Base-by-base conservation (phyloP, 352 stramenopile genomes). In the Phytopythium kandeliae region DNA sequence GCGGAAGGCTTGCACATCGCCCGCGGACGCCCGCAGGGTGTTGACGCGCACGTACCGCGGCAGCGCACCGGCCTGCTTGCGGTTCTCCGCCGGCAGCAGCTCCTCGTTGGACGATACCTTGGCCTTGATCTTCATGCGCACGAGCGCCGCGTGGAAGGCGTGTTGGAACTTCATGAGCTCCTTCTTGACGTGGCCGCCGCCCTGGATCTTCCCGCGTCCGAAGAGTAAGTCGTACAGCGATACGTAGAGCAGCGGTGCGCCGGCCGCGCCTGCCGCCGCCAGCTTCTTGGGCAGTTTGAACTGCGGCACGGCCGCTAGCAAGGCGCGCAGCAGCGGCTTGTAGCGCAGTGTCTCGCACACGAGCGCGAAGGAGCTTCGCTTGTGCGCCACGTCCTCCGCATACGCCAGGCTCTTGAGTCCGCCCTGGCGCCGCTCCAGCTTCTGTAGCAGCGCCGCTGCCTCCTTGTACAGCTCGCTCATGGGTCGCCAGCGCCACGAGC, bases 1-100 rank as follows among this genome's bases (percentile, higher is more conserved):
- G 19, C 67, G 67, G 51, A 89, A 89, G 28, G 62, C 61, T 11
- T 65, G 55, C 21, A 65, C 65, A 28, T 88, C 72, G 19, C 71
- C 76, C 3, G 60, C 24, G 0, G 65, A 65, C 35, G 78, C 75
- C 48, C 84, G 71, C 11, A 98, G 61, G 26, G 86, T 95, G 72
- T 99, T 99, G 25, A 98, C 75, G 35, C 96, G 92, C 53, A 97
- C 87, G 55, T 98, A 98, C 3, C 86, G 79, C 36, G 86, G 82
- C 21, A 95, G 61, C 30, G 71, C 61, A 15, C 87, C 57, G 47
- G 88, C 67, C 31, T 71, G 72, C 45, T 85, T 75, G 42, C 84
- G 78, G 62, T 94, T 91, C 55, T 89, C 78, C 35, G 77, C 74
- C 21, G 83, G 82, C 48, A 95, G 54, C 22, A 96, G 66, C 25